Conservation (phyloP, 202 grass and related monocot genomes). For the Schoenoplectus tabernaemontani region DNA sequence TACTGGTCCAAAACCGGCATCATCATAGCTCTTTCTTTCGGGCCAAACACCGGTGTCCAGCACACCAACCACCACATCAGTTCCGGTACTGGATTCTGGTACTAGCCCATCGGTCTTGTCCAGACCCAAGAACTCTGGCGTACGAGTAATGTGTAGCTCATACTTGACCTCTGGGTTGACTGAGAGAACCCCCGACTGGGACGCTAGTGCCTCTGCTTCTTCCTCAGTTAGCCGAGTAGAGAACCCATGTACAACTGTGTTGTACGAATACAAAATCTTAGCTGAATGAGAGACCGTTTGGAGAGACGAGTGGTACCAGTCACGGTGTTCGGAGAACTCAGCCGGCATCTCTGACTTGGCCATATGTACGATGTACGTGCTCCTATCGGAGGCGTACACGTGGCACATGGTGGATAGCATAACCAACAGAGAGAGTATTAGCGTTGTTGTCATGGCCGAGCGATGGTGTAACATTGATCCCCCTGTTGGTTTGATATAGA, state of each 20-base stretch:
- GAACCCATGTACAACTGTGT: constrained; percentile 75
- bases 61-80: constrained; percentile 69
- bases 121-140: constrained; percentile 71
- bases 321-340: constrained; percentile 40
- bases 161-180: constrained; percentile 60
- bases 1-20: constrained; percentile 40
- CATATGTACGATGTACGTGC: constrained; percentile 87
- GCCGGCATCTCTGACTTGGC: constrained; percentile 59
- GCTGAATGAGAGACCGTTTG: constrained; percentile 41
- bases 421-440: constrained; percentile 13
- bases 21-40: constrained; percentile 65
- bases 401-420: constrained; percentile 7
- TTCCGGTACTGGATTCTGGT: constrained; percentile 37
- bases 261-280: constrained; percentile 65
- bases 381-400: constrained; percentile 5
- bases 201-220: constrained; percentile 41
- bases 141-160: constrained; percentile 78
- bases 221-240: constrained; percentile 47
- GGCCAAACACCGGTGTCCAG: constrained; percentile 77
- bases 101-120: constrained; percentile 24
- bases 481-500: neutral
- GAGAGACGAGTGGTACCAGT: constrained; percentile 79
- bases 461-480: neutral
- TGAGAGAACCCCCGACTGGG: constrained; percentile 34
- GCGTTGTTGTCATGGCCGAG: constrained; percentile 3